phyloP scores from a whole-genome alignment of 352 stramenopile genomes.

The Aphanomyces astaci region DNA sequence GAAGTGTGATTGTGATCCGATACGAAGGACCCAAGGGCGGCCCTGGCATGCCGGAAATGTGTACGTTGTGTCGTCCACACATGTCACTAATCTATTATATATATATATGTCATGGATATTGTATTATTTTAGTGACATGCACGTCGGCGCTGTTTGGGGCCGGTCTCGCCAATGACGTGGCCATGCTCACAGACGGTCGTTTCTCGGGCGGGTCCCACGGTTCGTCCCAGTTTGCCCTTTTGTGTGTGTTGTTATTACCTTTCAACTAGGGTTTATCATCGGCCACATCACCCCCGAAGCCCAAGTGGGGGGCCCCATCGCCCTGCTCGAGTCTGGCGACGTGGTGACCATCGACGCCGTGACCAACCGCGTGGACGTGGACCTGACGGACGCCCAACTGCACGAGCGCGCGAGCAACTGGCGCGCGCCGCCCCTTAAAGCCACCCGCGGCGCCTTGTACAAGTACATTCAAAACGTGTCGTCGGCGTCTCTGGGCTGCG shows the following conservation, averaged over 20 bases:
- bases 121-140: conserved; percentile 92
- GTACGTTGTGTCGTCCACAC: no score
- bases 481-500: conserved; percentile 95
- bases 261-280: conserved; percentile 89
- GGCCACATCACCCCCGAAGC: conserved; percentile 98
- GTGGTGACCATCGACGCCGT: conserved; percentile 94
- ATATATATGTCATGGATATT: no score
- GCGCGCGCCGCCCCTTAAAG: conserved; percentile 88
- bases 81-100: no score
- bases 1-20: conserved; percentile 98
- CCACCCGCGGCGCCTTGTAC: conserved; percentile 93
- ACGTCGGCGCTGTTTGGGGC: conserved; percentile 97
- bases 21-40: conserved; percentile 98
- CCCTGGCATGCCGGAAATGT: conserved; percentile 97
- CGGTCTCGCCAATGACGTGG: conserved; percentile 94
- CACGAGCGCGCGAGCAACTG: conserved; percentile 85
- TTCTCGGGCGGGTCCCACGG: conserved; percentile 96
- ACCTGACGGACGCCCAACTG: conserved; percentile 87
- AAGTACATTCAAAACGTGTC: conserved; percentile 99
- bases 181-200: conserved; percentile 95
- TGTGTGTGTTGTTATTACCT: neutral
- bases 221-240: neutral
- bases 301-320: conserved; percentile 96
- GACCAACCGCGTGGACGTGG: conserved; percentile 90
- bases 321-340: conserved; percentile 94